These are phyloP conservation scores for Tausonia pullulans DNA, from an alignment of 1,284 basidiomycete genomes.

Conservation along the genomic window DNA sequence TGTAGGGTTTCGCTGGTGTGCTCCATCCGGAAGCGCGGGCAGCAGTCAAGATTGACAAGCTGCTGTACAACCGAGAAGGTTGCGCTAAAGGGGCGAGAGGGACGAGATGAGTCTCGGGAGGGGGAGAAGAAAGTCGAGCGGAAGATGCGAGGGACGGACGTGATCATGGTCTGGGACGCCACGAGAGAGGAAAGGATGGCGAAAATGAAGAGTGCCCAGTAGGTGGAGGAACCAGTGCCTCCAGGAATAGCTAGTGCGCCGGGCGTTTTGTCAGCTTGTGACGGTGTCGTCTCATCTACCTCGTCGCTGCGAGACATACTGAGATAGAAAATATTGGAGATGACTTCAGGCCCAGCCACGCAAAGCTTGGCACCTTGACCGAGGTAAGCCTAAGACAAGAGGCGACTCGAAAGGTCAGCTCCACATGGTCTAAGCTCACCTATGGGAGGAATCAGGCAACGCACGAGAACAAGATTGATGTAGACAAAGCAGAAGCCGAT, in stretches of 20 bases:
- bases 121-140: no score
- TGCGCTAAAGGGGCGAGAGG: constrained; percentile 26
- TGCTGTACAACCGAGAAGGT: constrained; percentile 55
- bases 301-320: constrained; percentile 40
- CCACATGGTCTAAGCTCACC: no score
- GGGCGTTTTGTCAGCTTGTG: no score
- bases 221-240: neutral
- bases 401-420: no score
- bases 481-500: constrained; percentile 41
- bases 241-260: no score
- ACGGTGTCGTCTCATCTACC: no score
- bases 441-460: constrained; percentile 29
- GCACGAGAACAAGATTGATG: constrained; percentile 47
- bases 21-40: constrained; percentile 46
- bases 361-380: constrained; percentile 49
- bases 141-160: constrained; percentile 20
- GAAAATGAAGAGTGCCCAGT: neutral
- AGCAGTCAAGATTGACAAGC: constrained; percentile 47
- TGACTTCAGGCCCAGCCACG: constrained; percentile 35
- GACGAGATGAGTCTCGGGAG: no score
- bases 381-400: constrained; percentile 40
- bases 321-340: constrained; percentile 50
- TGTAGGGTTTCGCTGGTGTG: constrained; percentile 49
- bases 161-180: constrained; percentile 52
- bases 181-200: neutral